phyloP scores from a whole-genome alignment of 176 grass and related monocot species.

The Urochloa ruziziensis region DNA sequence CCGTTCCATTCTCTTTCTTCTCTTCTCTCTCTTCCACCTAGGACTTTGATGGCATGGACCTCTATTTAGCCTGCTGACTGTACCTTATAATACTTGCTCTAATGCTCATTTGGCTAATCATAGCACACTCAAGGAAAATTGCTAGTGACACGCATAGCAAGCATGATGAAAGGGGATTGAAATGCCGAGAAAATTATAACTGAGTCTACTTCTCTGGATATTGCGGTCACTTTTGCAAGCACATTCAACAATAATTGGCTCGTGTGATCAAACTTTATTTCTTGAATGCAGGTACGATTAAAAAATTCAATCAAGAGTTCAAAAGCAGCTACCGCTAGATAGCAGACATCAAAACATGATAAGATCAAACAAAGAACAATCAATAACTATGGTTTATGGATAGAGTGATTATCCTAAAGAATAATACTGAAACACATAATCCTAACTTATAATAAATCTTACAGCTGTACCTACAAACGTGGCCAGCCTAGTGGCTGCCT shows the following conservation, averaged over 20 bases:
- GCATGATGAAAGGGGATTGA: neutral
- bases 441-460: neutral
- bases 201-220: neutral
- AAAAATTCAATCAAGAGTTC: neutral
- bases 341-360: neutral
- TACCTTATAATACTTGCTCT: too few relatives aligned
- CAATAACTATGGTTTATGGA: neutral
- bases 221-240: neutral
- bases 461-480: neutral
- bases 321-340: neutral
- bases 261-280: neutral
- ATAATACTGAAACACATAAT: neutral
- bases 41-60: too few relatives aligned
- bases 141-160: neutral
- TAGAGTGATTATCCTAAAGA: neutral
- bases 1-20: too few relatives aligned
- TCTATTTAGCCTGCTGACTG: too few relatives aligned
- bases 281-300: neutral
- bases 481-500: neutral
- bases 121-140: neutral
- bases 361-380: neutral
- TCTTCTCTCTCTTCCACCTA: too few relatives aligned
- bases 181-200: neutral
- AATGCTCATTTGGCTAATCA: neutral
- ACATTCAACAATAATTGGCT: neutral